phyloP scores from a whole-genome alignment of 2,329 filamentous ascomycete species.

The Scedosporium apiospermum region DNA sequence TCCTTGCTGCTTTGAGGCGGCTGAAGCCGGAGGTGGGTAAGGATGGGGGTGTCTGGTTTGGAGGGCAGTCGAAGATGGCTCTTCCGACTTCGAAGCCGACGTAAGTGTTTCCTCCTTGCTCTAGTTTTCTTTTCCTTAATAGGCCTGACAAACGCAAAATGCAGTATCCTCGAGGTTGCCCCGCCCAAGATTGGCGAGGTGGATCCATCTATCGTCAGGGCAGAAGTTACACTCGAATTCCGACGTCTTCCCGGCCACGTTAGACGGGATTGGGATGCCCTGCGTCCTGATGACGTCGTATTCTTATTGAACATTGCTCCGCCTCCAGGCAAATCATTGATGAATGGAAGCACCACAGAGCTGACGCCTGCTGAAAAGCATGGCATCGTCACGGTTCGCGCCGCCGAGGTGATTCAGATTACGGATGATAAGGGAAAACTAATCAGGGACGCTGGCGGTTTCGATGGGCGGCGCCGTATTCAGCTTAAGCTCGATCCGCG shows the following conservation, averaged over 20 bases:
- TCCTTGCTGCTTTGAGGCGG: constrained; percentile 72
- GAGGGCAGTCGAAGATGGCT: constrained; percentile 86
- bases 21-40: constrained; percentile 60
- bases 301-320: constrained; percentile 74
- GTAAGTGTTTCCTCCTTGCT: constrained; percentile 17
- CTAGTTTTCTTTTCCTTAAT: neutral
- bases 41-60: constrained; percentile 61
- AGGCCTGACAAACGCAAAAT: constrained; percentile 6
- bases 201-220: constrained; percentile 73
- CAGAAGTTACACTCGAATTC: constrained; percentile 79
- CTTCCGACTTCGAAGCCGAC: constrained; percentile 77
- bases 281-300: constrained; percentile 80
- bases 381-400: constrained; percentile 62
- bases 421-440: constrained; percentile 75
- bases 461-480: constrained; percentile 63
- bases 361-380: constrained; percentile 47
- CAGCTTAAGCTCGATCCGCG: constrained; percentile 72
- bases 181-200: constrained; percentile 76
- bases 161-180: constrained; percentile 68
- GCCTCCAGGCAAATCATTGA: constrained; percentile 36
- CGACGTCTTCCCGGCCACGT: constrained; percentile 67
- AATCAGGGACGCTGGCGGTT: constrained; percentile 51
- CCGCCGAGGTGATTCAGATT: constrained; percentile 78
- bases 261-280: constrained; percentile 79
- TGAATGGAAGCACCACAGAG: constrained; percentile 39